A percentile compares a stretch with the other conserved stretches of the same genome.
Evolutionary conservation across 768 basidiomycete species (phyloP).

Genomic region (Naganishia antarctica): DNA sequence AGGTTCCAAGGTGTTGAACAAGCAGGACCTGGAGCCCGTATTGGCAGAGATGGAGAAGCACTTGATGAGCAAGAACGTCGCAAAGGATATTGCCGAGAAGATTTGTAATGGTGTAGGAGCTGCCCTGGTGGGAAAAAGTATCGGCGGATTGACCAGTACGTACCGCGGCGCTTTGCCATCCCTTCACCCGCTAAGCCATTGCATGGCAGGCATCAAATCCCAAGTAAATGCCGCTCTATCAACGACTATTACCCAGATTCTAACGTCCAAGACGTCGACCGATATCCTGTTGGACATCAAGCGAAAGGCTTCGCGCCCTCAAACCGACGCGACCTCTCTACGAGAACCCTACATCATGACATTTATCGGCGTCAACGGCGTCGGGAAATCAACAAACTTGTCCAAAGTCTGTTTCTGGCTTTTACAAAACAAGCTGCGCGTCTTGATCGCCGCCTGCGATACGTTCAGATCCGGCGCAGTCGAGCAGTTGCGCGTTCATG

Average conservation of each 20-base stretch:
- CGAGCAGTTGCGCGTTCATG: constrained; percentile 94
- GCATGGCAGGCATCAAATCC: constrained; percentile 64
- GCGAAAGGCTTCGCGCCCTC: constrained; percentile 58
- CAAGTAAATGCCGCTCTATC: constrained; percentile 80
- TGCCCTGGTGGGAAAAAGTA: constrained; percentile 79
- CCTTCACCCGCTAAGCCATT: not conserved
- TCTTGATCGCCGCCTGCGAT: constrained; percentile 96
- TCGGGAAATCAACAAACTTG: constrained; percentile 96
- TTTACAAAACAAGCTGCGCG: constrained; percentile 85
- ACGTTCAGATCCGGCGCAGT: constrained; percentile 95
- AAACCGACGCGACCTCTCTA: constrained; percentile 57
- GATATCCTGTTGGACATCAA: constrained; percentile 89
- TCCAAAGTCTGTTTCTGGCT: constrained; percentile 99
- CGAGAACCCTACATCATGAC: constrained; percentile 79
- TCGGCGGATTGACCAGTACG: constrained; percentile 83
- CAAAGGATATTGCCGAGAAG: constrained; percentile 88
- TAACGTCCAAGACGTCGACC: constrained; percentile 96
- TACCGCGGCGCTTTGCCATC: constrained; percentile 13
- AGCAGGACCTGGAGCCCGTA: constrained; percentile 78
- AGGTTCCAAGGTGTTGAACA: constrained; percentile 70
- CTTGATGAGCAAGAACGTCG: constrained; percentile 97
- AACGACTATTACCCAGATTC: constrained; percentile 79
- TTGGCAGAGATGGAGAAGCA: constrained; percentile 94
- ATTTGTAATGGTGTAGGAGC: constrained; percentile 92
- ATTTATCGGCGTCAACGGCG: constrained; percentile 97